Conservation (phyloP, 2,329 filamentous ascomycete species). For the Botrytis aclada region DNA sequence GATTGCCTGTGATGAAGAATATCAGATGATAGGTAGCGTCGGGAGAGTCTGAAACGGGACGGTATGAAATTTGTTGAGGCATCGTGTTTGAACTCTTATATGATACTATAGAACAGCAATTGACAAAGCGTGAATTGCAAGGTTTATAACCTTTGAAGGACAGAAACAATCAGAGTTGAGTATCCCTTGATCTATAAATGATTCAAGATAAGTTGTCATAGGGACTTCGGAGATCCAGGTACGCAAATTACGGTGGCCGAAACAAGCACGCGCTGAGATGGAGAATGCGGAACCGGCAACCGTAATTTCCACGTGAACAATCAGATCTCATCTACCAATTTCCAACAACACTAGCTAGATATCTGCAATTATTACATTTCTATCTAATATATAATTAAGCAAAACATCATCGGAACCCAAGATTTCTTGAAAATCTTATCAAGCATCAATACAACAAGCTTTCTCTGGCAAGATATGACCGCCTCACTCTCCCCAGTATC, state of each 20-base stretch:
- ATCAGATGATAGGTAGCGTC: constrained; percentile 46
- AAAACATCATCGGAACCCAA: background rate
- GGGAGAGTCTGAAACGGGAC: constrained; percentile 21
- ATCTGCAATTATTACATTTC: background rate
- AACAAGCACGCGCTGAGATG: fast-evolving
- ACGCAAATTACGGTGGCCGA: background rate
- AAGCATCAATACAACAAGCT: background rate
- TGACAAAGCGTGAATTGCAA: background rate
- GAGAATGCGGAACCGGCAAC: background rate
- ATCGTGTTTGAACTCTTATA: background rate
- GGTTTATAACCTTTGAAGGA: background rate
- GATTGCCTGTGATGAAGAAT: constrained; percentile 75
- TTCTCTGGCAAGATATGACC: background rate
- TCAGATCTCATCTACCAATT: background rate
- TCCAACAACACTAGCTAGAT: background rate
- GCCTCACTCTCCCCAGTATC: background rate
- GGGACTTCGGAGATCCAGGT: background rate
- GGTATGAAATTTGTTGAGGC: constrained; percentile 26
- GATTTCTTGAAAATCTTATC: too few species aligned
- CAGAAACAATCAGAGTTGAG: background rate
- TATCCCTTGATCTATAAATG: background rate
- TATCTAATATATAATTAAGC: background rate
- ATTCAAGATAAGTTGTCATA: background rate
- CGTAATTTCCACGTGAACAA: background rate
- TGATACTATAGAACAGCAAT: background rate